Evolutionary conservation across 768 basidiomycete species (phyloP).

Genomic region (Suillus plorans): DNA sequence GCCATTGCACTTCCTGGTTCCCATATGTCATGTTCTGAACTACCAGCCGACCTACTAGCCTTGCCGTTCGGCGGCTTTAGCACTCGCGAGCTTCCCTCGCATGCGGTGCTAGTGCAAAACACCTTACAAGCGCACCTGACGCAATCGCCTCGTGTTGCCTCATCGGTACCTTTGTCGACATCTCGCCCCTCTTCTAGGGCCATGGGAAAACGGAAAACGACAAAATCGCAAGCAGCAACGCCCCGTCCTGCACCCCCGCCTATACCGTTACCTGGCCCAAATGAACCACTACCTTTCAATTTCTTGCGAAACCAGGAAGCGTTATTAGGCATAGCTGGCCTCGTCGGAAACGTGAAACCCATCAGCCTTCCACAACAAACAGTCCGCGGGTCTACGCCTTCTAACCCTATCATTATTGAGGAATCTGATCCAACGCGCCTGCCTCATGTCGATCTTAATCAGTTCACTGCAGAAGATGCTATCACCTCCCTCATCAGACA

Average conservation of each 20-base stretch:
- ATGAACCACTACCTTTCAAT: constrained; percentile 60
- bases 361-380: constrained; percentile 44
- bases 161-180: constrained; percentile 1
- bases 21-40: constrained; percentile 82
- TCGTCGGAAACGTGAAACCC: constrained; percentile 66
- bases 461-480: constrained; percentile 57
- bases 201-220: constrained; percentile 33
- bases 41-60: constrained; percentile 78
- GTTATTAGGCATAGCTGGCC: constrained; percentile 69
- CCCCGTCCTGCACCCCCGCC: constrained; percentile 52
- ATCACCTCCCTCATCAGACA: constrained; percentile 58
- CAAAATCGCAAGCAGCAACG: constrained; percentile 39
- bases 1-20: constrained; percentile 98
- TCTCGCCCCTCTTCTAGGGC: constrained; percentile 15
- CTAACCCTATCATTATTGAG: constrained; percentile 72
- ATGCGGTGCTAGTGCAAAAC: constrained; percentile 3
- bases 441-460: constrained; percentile 37
- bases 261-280: constrained; percentile 62
- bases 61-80: constrained; percentile 48
- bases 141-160: neutral
- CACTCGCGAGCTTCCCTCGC: constrained; percentile 34
- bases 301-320: constrained; percentile 74
- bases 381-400: constrained; percentile 50
- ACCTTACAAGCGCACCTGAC: neutral
- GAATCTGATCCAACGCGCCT: constrained; percentile 42